These are phyloP conservation scores for Aspergillus egyptiacus DNA, from an alignment of 495 filamentous ascomycete genomes.

Conservation along the genomic window DNA sequence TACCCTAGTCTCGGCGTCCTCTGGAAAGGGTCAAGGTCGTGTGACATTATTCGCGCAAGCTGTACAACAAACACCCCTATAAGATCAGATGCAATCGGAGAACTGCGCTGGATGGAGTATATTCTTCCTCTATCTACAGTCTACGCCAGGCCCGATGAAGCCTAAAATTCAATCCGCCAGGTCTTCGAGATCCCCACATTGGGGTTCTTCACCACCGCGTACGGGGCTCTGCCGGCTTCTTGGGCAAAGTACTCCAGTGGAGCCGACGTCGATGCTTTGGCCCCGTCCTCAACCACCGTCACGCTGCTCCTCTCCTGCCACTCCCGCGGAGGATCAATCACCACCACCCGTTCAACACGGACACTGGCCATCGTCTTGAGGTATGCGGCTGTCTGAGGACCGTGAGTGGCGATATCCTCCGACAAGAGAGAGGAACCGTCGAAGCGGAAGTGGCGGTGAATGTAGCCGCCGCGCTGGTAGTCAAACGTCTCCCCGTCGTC, in stretches of 20 bases:
- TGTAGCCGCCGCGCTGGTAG: constrained; percentile 75
- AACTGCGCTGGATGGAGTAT: no score
- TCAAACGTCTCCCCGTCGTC: constrained; percentile 94
- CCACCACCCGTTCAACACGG: constrained; percentile 70
- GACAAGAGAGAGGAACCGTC: constrained; percentile 49
- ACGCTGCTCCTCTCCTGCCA: constrained; percentile 68
- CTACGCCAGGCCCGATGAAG: neutral
- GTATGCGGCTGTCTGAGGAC: constrained; percentile 64
- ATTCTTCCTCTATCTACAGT: neutral
- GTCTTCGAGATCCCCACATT: constrained; percentile 68
- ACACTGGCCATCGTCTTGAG: constrained; percentile 71
- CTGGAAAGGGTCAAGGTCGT: constrained; percentile 4
- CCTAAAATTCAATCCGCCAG: constrained; percentile 71
- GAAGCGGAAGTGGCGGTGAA: constrained; percentile 73
- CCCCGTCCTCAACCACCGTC: constrained; percentile 61
- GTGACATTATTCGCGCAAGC: no score
- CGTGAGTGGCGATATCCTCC: constrained; percentile 41
- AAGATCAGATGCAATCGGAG: no score
- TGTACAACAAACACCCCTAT: no score
- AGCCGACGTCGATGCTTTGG: constrained; percentile 48
- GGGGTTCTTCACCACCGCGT: constrained; percentile 76
- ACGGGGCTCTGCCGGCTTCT: constrained; percentile 58
- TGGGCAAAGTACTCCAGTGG: constrained; percentile 56
- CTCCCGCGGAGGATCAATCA: constrained; percentile 67
- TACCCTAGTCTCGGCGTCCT: neutral